Evolutionary conservation across 1,139 yeast species (phyloP).

Genomic region (Saccharomyces hybrid): DNA sequence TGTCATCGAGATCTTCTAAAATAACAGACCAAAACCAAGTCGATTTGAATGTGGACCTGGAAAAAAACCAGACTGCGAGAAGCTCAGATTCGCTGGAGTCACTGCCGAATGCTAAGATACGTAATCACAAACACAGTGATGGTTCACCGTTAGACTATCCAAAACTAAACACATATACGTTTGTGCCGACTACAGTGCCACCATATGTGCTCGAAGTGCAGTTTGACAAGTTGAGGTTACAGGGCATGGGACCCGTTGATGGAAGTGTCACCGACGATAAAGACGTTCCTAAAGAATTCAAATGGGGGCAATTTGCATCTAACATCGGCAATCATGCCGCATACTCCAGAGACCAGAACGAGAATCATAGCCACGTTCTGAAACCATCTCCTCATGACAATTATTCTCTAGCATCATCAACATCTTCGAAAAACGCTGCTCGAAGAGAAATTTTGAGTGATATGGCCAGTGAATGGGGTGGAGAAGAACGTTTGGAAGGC

Average conservation of each 20-base stretch:
- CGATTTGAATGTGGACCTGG: neutral
- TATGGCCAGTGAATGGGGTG: conserved; percentile 55
- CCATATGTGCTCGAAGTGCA: conserved; percentile 29
- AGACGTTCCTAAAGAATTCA: conserved; percentile 9
- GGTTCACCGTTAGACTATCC: conserved; percentile 1
- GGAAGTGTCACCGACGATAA: conserved; percentile 1
- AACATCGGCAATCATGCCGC: conserved; percentile 27
- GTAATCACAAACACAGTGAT: neutral
- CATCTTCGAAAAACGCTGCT: conserved; percentile 10
- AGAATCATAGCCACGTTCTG: conserved; percentile 2
- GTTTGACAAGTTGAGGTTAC: conserved; percentile 9
- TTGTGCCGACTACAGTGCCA: conserved; percentile 30
- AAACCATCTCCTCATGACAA: neutral
- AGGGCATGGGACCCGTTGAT: neutral
- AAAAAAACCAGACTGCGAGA: neutral
- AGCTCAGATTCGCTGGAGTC: neutral
- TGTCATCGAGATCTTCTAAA: neutral
- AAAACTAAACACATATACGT: conserved; percentile 23
- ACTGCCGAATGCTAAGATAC: neutral
- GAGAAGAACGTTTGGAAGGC: conserved; percentile 52
- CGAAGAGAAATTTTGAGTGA: conserved; percentile 28
- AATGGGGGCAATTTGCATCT: conserved; percentile 24
- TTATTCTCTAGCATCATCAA: conserved; percentile 2
- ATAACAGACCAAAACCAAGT: neutral
- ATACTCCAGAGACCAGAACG: conserved; percentile 14